Base-by-base conservation (phyloP, 352 stramenopile species). In the Globisporangium mamillatum region DNA sequence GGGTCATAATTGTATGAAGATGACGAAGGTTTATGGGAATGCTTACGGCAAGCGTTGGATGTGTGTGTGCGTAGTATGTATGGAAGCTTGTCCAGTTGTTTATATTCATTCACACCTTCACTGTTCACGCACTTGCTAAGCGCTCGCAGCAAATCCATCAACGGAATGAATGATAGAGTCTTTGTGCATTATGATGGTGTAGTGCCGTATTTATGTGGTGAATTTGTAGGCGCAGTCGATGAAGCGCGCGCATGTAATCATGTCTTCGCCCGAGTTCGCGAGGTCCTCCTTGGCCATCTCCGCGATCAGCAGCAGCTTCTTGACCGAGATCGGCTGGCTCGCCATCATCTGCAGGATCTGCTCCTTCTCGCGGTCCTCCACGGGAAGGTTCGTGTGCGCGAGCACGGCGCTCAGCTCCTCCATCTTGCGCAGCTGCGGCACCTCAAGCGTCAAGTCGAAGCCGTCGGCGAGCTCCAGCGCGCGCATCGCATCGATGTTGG, bases 241-340 rank as follows among this genome's bases (percentile, higher is more conserved):
- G 68, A 95, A 91, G 60, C 86, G 84, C 52, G 82, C 73, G 67
- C 81, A 88, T 22, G 88, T 89, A 60, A 95, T 91, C 65, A 77
- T 80, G 66, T 77, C 82, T 27, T 91, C 83, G 66, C 80, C 80
- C 29, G 82, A 90, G 57, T 80, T 76, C 18, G 69, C 74, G 16
- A 93, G 75, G 67, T 95, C 84, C 57, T 97, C 95, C 68, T 97
- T 95, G 52, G 97, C 97, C 96, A 99, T 99, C 82, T 99, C 97
- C 29, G 94, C 86, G 56, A 99, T 95, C 75, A 98, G 91, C 48
- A 99, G 73, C 38, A 99, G 81, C 72, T 98, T 97, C 82, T 99
- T 99, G 75, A 99, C 97, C 55, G 97, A 97, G 73, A 99, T 99
- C 4, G 97, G 96, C 58, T 98, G 96, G 60, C 80, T 83, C 18